phyloP scores from a whole-genome alignment of 768 basidiomycete genomes.

The Lentinula edodes region DNA sequence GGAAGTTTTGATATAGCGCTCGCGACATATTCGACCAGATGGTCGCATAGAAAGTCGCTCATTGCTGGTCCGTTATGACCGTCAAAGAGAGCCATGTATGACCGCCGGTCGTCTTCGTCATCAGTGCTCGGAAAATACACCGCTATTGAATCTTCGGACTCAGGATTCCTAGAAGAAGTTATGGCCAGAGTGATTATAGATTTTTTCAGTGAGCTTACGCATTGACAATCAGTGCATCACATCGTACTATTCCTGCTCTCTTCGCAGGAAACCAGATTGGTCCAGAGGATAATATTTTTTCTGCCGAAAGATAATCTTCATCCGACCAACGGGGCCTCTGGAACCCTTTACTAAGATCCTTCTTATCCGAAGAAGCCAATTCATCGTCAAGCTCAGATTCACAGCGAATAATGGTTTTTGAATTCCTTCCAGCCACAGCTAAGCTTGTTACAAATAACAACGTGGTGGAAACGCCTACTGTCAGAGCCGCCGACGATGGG shows the following conservation, averaged over 20 bases:
- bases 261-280: slow-evolving; percentile 1
- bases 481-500: not conserved
- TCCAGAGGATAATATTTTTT: not conserved
- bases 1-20: slow-evolving; percentile 18
- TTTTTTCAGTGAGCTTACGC: not conserved
- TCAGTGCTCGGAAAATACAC: not conserved
- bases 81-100: slow-evolving; percentile 23
- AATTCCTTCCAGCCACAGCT: slow-evolving; percentile 5
- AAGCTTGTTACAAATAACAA: slow-evolving; percentile 3
- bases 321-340: not conserved
- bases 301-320: slow-evolving; percentile 1
- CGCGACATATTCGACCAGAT: slow-evolving; percentile 22
- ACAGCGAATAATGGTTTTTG: not conserved
- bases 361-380: not conserved
- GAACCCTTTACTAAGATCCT: not conserved
- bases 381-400: not conserved
- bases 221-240: slow-evolving; percentile 4
- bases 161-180: not conserved
- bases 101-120: not conserved
- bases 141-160: slow-evolving; percentile 2
- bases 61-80: slow-evolving; percentile 28
- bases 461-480: slow-evolving; percentile 6
- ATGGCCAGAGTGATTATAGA: not conserved
- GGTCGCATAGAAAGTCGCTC: slow-evolving; percentile 23
- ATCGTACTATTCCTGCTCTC: not conserved